Base-by-base conservation (phyloP, 1,284 basidiomycete species). In the Cronartium ribicola region DNA sequence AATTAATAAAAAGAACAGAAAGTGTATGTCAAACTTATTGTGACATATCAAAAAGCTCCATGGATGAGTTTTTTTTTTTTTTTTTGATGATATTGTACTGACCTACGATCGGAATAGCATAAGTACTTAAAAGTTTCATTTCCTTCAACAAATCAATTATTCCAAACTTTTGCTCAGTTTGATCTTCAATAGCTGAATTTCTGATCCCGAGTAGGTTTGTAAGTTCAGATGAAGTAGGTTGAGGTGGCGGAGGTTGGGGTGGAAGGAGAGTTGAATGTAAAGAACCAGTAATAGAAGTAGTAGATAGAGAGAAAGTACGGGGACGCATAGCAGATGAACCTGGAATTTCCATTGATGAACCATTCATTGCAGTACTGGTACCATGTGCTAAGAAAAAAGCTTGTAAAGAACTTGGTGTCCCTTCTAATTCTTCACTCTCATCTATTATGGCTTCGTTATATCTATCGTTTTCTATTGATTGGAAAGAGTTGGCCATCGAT, bases 101-200 rank as follows among this genome's bases (percentile, higher is more conserved):
- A 66, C 64, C 64, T 41, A 66, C 46, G 51, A 67, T 86, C 3
- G 90, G 90, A 22, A 87, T 79, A 11, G 89, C 85, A 79, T 89
- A 91, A 79, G 84, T 84, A 0, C 83, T 76, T 14, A 91, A 83
- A 43, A 88, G 86, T n/a, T 80, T 77, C 0, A 87, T 78, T 79
- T 91, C 89, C 20, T 66, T 22, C n/a, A 44, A 20, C 43, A 64
- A 22, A 5, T 64, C 62, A 39, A 40, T 20, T 7, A 55, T n/a
- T n/a, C 51, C 51, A n/a, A 55, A 55, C 51, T 29, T n/a, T 55
- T 55, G 14, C 29, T 55, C 51, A 55, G n/a, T 55, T 29, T 55
- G n/a, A 29, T 55, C 51, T 7, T 20, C 11, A 4, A 29, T 29
- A 11, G 14, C 29, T 20, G 51, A n/a, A 20, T 55, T 29, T 20